These are phyloP conservation scores for Talaromyces liani DNA, from an alignment of 495 filamentous ascomycete genomes.

Conservation along the genomic window DNA sequence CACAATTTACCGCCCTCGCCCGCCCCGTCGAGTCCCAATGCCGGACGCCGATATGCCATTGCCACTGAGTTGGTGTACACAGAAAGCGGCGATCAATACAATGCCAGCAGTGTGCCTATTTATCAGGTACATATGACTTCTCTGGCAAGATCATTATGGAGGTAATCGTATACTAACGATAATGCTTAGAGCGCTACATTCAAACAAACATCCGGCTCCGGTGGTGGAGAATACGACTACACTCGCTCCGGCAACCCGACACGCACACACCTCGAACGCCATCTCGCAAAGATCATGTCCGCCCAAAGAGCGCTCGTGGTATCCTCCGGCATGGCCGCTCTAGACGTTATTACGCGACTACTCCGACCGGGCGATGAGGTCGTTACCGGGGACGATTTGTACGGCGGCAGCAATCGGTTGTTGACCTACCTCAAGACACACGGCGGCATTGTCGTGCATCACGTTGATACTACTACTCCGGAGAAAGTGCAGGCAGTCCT, in stretches of 20 bases:
- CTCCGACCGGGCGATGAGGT: conserved; percentile 93
- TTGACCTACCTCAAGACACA: conserved; percentile 85
- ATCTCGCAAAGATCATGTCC: conserved; percentile 97
- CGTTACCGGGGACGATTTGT: conserved; percentile 92
- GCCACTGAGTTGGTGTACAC: conserved; percentile 96
- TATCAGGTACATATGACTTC: conserved; percentile 56
- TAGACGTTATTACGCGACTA: conserved; percentile 94
- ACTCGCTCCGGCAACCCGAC: conserved; percentile 96
- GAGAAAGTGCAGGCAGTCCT: conserved; percentile 61
- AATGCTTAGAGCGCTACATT: conserved; percentile 76
- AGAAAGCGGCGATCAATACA: conserved; percentile 91
- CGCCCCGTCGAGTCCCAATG: conserved; percentile 82
- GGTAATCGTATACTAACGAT: neutral
- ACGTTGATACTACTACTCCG: conserved; percentile 83
- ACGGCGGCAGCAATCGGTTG: conserved; percentile 90
- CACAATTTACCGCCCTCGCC: conserved; percentile 91
- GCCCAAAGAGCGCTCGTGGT: conserved; percentile 87
- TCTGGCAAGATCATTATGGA: neutral
- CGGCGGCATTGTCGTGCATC: conserved; percentile 85
- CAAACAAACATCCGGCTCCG: conserved; percentile 78
- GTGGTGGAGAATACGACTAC: conserved; percentile 89
- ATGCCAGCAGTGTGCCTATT: conserved; percentile 88
- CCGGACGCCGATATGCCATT: conserved; percentile 79
- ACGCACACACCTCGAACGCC: conserved; percentile 89
- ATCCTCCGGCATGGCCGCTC: conserved; percentile 90